Evolutionary conservation across 192 early-diverging fungal genomes (phyloP), one percentile per base, ranked within the genome.

Genomic region (Mortierella alpina): DNA sequence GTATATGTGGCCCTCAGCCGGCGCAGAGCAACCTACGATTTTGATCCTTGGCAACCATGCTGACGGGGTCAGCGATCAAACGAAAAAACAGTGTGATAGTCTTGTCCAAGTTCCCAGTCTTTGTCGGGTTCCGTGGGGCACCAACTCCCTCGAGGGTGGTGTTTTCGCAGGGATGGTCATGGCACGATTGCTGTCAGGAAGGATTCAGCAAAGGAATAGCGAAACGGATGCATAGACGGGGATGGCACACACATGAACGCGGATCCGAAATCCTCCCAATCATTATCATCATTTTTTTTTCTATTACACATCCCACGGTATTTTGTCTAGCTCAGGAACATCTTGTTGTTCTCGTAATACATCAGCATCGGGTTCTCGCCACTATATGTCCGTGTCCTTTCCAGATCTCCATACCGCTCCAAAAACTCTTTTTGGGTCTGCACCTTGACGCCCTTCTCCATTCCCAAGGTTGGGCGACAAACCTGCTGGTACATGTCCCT

Each of bases 351-450:
- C 79, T 97, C 88, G 86, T 99, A 99, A 84, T 95, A 98, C 76
- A 91, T 89, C 40, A 98, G 65, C 93, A 99, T 95, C 17, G 98
- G 98, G 74, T 96, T 96, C 72, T 99, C 98, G 2, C 96, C 95
- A 53, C 92, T 93, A 45, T 87, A 85, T 2, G 96, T 97, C 52
- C 83, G 82, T 11, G 96, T 97, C 51, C 68, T 72, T 42, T 91
- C 85, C 51, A 98, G 46, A 53, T 96, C 92, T 5, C 90, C 95
- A 83, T 97, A 92, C 20, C 87, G 70, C 58, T 85, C 72, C 62
- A 95, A 86, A 86, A 98, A 97, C 46, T 94, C 91, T 47, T 86
- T 84, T 70, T 99, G 96, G 1, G 89, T 90, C 66, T 94, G 48
- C 4, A 95, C 86, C 64, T 86, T 85, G 57, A 88, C 82, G 5